Evolutionary conservation across 2,329 filamentous ascomycete genomes (phyloP), one percentile per base, ranked within the genome.

Genomic region (Incumbomyces delicatus): DNA sequence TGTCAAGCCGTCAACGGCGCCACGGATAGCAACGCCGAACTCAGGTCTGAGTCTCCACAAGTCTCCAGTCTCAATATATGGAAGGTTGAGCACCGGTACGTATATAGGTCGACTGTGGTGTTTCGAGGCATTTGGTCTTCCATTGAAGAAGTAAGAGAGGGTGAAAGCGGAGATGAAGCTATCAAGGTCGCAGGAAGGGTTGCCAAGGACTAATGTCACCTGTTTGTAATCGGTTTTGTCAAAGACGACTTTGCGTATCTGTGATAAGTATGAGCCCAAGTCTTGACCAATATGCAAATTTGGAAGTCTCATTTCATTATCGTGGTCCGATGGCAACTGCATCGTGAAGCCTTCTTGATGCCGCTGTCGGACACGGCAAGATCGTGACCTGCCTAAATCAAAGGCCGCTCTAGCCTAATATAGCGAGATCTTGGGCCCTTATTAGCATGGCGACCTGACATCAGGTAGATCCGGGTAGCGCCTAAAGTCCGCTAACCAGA

Each of bases 141-240:
- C 35, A 63, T 63, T 55, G 67, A 64, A 47, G 40, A 80, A 68
- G 60, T 80, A 82, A 31, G 78, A 73, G 57, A 76, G 80, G n/a
- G 80, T 59, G 31, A 82, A 66, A 6, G 77, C 75, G 47, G 73
- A 75, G 47, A 77, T 73, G 58, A 81, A 75, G 22, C 78, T 81
- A 63, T 82, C 78, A 46, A 82, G 71, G 58, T 82, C 78, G 58
- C 64, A 64, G n/a, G 67, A 67, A 12, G 65, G 62, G 44, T 72
- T 70, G 17, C 66, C 68, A 32, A 69, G 56, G 16, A 71, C 67
- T 47, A 68, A 66, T 18, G 67, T 59, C 0, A 61, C 62, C 14
- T 16, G 31, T 34, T 44, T 39, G 18, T 45, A 32, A 14, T 48
- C 33, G 17, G 42, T 27, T 29, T 45, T n/a, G 8, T 20, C 31